Conservation (phyloP, 2,329 filamentous ascomycete species). For the Ceratocystis smalleyi region DNA sequence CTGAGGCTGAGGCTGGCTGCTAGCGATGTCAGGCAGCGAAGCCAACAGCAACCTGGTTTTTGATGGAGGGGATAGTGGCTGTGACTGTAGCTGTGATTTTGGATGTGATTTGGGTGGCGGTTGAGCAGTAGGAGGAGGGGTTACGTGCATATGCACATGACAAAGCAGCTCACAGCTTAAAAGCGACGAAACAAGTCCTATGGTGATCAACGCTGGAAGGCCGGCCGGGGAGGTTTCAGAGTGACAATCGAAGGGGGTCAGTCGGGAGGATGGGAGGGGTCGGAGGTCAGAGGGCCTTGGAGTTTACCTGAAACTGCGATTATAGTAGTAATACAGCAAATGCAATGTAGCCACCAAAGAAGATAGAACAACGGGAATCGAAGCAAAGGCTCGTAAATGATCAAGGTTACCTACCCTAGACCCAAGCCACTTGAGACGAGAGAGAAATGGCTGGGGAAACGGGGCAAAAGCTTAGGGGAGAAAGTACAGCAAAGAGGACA, state of each 20-base stretch:
- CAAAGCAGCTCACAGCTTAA: slow-evolving; percentile 17
- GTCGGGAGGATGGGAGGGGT: neutral
- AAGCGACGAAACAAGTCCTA: slow-evolving; percentile 16
- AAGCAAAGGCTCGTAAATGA: too few species aligned
- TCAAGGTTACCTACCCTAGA: too few species aligned
- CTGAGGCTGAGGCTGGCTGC: neutral
- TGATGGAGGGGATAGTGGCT: neutral
- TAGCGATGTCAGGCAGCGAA: neutral
- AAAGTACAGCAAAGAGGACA: too few species aligned
- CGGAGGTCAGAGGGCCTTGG: neutral
- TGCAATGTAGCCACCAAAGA: too few species aligned
- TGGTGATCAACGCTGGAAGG: slow-evolving; percentile 11
- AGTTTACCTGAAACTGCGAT: neutral
- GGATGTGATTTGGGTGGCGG: slow-evolving; percentile 15
- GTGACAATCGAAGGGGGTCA: neutral
- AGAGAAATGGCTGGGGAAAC: neutral
- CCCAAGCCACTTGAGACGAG: too few species aligned
- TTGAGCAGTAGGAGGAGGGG: slow-evolving; percentile 14
- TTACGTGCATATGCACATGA: slow-evolving; percentile 16
- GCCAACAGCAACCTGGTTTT: neutral
- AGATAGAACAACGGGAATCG: too few species aligned
- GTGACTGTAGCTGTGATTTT: neutral
- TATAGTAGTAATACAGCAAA: too few species aligned
- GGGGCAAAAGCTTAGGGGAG: neutral
- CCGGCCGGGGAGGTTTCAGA: neutral